Evolutionary conservation across 495 filamentous ascomycete species (phyloP), one percentile per base, ranked within the genome.

Genomic region (Saxophila tyrrhenica): DNA sequence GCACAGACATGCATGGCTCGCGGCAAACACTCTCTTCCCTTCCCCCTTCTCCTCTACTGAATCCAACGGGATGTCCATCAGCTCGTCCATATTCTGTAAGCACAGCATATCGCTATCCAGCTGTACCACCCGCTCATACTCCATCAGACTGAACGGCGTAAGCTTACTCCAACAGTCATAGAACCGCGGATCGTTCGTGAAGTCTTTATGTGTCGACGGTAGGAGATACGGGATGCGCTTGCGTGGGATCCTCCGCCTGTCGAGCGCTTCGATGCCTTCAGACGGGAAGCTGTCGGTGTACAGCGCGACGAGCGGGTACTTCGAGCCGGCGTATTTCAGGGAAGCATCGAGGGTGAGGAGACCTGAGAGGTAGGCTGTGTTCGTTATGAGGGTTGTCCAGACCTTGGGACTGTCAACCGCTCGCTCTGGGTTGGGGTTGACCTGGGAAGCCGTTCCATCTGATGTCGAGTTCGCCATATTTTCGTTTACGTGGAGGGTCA

Each of bases 71-170:
- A 92, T 24, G 3, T 85, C 80, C 85, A 91, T 90, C 49, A 94
- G 68, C 67, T 89, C 87, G 63, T 94, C 87, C 84, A 94, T 91
- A 64, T 89, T 89, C 53, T 72, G 69, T 49, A 79, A 69, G 3
- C 86, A 77, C 20, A 91, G 61, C 87, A 91, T 94, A 67, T 94
- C 87, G 60, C 81, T 81, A 67, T 94, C 87, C n/a, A 94, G 75
- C 64, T 83, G 80, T 17, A 89, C 79, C 20, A 94, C 75, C 15
- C 86, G 74, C 3, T 83, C 77, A 67, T 86, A 91, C 58, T 85
- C 77, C 13, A 69, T 68, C 8, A 91, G 72, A 13, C 77, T 78
- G 63, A 91, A 94, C 1, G 81, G 78, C 16, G 79, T 79, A n/a
- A 94, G 75, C 69, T 94, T 94, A 65, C 73, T 83, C 86, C 87